phyloP scores from a whole-genome alignment of 2,329 filamentous ascomycete genomes.

The Aureobasidium namibiae region DNA sequence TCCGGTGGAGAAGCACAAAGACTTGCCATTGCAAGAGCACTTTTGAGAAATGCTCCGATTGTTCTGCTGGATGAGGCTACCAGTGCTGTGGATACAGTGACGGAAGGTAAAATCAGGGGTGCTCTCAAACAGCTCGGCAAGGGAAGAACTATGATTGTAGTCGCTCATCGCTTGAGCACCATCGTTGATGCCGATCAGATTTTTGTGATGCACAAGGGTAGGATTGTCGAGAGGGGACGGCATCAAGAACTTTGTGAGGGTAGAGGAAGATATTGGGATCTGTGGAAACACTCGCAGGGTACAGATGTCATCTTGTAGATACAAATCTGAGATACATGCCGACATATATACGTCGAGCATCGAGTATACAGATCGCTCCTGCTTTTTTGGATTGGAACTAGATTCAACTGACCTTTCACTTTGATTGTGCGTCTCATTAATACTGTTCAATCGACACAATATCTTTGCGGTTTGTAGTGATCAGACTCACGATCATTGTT shows the following conservation, averaged over 20 bases:
- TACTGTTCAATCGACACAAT: no score
- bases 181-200: conserved; percentile 36
- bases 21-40: conserved; percentile 34
- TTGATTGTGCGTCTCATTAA: no score
- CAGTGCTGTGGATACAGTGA: conserved; percentile 35
- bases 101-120: conserved; percentile 31
- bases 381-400: no score
- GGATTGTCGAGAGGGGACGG: conserved; percentile 46
- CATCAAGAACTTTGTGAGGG: conserved; percentile 52
- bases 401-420: no score
- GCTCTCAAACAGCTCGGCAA: conserved; percentile 30
- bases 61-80: conserved; percentile 36
- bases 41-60: conserved; percentile 33
- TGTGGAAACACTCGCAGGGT: neutral
- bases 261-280: neutral
- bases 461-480: no score
- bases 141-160: conserved; percentile 34
- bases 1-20: conserved; percentile 37
- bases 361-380: no score
- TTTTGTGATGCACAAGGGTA: conserved; percentile 40
- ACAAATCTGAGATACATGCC: no score
- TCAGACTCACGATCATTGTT: no score
- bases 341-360: no score
- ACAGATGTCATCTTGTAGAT: no score
- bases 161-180: conserved; percentile 35